Evolutionary conservation across 176 grass and related monocot genomes (phyloP), one percentile per base, ranked within the genome.

Genomic region (Musa schizocarpa): DNA sequence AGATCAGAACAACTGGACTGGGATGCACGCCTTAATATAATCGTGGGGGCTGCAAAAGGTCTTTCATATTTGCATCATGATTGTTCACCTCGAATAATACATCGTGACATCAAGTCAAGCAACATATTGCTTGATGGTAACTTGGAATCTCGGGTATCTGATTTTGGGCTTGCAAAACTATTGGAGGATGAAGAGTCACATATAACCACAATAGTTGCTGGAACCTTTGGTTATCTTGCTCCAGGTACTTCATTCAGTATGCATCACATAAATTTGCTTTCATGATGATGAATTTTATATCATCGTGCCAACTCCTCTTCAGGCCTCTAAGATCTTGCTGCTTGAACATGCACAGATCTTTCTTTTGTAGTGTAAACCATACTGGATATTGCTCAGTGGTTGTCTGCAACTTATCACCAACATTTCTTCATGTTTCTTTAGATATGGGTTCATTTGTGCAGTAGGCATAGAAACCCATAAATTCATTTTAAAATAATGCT

Each of bases 161-260:
- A 99, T 76, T 99, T 99, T 85, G 95, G 95, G 71, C 88, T 99
- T 3, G 95, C 95, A 77, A 99, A 99, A 65, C 78, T 99, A 69
- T 82, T 99, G 24, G 88, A 94, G 78, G 95, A 99, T 65, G 95
- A 99, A 81, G 84, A 99, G 69, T 94, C 95, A 53, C 95, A 99
- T 84, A 99, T 99, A 71, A 99, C 91, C 75, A 99, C 95, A 62
- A 99, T 99, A 81, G 95, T 99, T 75, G 95, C 88, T 71, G 95
- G 95, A 78, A 99, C 95, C 82, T 99, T 99, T 87, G 95, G 95
- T 50, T 99, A 99, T 84, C 95, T 99, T 82, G 95, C 95, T 16
- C 95, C 95, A 87, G 95, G 95, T 99, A 86, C 76, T 81, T 22
- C 9, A 75, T 74, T 69, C 48, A 19, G 20, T 68, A 19, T 20